Evolutionary conservation across 83 land plant genomes (phyloP), one percentile per base, ranked within the genome.

Genomic region (Picea abies): DNA sequence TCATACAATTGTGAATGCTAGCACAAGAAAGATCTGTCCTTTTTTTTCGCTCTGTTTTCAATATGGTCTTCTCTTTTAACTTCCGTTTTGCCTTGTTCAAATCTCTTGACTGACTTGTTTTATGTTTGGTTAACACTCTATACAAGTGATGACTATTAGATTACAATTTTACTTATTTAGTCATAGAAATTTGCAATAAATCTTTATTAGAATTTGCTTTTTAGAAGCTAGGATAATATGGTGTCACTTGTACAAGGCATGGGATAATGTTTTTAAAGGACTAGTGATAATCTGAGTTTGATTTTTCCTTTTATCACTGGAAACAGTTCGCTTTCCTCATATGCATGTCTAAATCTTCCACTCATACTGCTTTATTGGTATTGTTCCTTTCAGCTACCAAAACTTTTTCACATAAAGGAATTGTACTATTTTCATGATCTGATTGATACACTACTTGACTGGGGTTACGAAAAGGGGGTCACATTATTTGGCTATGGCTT

Each of bases 401-500:
- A 94, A 82, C 52, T 84, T 35, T 4, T 95, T 20, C 94, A 91
- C 75, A 6, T 97, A 77, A 86, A 83, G 5, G 89, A 89, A 29
- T 91, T 92, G 5, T 96, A 94, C 85, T 90, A 97, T 82, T 97
- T 95, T 84, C 99, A 97, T 83, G 93, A 92, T 63, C 86, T 97
- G 91, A 97, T 97, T 81, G 85, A 90, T 60, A 94, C 91, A 90
- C 92, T 97, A 82, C 80, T 92, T 80, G 84, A 75, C 60, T 97
- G 98, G 88, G 99, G 99, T 20, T 97, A 94, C 83, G 85, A 91
- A 87, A 93, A 95, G 82, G 99, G 99, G 39, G 85, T 88, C 58
- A 96, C 96, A 44, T 87, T 97, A 65, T 97, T 97, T 85, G 99
- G 99, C 56, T 97, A 86, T 90, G 97, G 95, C 79, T 97, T 96